A percentile compares a stretch with the other conserved stretches of the same genome.
phyloP scores from a whole-genome alignment of 768 basidiomycete species.

The Gloeophyllum trabeum region DNA sequence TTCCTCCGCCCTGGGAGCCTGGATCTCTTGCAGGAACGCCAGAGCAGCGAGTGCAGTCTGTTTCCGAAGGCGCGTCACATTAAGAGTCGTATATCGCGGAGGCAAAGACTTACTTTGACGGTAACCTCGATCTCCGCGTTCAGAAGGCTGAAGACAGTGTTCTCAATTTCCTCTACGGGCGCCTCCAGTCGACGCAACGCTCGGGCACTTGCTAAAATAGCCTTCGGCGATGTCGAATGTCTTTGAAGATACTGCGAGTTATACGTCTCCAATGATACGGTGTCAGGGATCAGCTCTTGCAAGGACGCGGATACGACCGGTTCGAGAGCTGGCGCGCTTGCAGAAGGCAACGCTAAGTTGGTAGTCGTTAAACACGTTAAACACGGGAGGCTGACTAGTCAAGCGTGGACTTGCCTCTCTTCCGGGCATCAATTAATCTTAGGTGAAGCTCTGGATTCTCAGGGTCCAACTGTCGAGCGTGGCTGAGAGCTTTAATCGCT shows the following conservation, averaged over 20 bases:
- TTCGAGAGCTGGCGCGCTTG: no score
- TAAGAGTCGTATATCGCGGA: not conserved
- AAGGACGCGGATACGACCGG: slow-evolving; percentile 37
- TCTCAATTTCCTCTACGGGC: slow-evolving; percentile 50
- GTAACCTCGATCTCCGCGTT: slow-evolving; percentile 29
- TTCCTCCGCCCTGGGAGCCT: slow-evolving; percentile 46
- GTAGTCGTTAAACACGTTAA: slow-evolving; percentile 21
- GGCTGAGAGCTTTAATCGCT: slow-evolving; percentile 56
- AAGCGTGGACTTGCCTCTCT: slow-evolving; percentile 28
- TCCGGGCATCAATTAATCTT: slow-evolving; percentile 54
- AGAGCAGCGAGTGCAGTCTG: slow-evolving; percentile 44
- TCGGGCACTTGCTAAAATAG: slow-evolving; percentile 35
- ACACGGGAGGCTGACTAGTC: slow-evolving; percentile 1
- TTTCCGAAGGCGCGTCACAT: not conserved
- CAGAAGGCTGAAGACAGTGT: slow-evolving; percentile 37
- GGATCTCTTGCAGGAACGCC: slow-evolving; percentile 34
- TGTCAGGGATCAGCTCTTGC: slow-evolving; percentile 40
- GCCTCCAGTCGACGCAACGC: slow-evolving; percentile 28
- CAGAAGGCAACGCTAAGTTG: slow-evolving; percentile 28
- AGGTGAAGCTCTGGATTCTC: slow-evolving; percentile 61
- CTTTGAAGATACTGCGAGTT: slow-evolving; percentile 70
- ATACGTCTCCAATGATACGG: slow-evolving; percentile 48
- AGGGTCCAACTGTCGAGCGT: slow-evolving; percentile 39
- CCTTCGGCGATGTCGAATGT: slow-evolving; percentile 35
- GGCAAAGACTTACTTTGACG: slow-evolving; percentile 29